Percentiles rank a stretch among this genome's conserved stretches.
These are phyloP conservation scores for Mortierella claussenii DNA, from an alignment of 192 early-diverging fungal species.

Conservation along the genomic window DNA sequence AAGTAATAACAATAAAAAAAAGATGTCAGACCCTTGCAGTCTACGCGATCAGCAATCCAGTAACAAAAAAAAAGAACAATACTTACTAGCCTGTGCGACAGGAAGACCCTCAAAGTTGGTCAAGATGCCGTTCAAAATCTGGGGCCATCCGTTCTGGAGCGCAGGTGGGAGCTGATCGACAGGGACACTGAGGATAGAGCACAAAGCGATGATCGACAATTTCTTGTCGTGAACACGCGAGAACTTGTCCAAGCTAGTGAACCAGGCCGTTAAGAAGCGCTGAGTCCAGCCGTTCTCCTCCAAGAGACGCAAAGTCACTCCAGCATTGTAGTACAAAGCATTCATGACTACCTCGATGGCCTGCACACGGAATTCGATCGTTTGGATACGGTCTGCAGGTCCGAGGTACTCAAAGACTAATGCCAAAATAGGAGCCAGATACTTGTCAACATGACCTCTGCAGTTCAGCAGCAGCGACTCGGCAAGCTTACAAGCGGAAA, in stretches of 20 bases:
- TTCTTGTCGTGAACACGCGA: constrained; percentile 95
- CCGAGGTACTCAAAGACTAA: constrained; percentile 73
- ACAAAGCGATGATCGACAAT: constrained; percentile 83
- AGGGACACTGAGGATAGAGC: constrained; percentile 78
- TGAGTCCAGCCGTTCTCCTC: constrained; percentile 84
- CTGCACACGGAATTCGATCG: constrained; percentile 75
- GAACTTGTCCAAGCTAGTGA: constrained; percentile 77
- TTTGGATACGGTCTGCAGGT: constrained; percentile 68
- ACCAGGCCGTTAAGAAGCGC: constrained; percentile 82
- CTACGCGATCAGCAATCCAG: no score
- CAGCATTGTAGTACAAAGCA: constrained; percentile 88
- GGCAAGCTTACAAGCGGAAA: constrained; percentile 85
- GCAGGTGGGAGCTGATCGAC: constrained; percentile 74
- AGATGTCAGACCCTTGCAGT: no score
- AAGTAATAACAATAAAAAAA: constrained; percentile 1
- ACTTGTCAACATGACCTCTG: constrained; percentile 84
- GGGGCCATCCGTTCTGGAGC: constrained; percentile 78
- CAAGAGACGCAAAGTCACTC: constrained; percentile 76
- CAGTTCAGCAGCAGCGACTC: constrained; percentile 89
- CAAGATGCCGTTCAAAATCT: constrained; percentile 78
- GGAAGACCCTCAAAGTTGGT: constrained; percentile 80
- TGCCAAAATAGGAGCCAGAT: constrained; percentile 76
- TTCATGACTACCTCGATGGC: constrained; percentile 87
- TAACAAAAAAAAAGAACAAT: background rate
- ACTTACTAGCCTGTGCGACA: constrained; percentile 68